A percentile compares a stretch with the other conserved stretches of the same genome.
Evolutionary conservation across 1,139 yeast species (phyloP).

Genomic region (Sugiyamaella novakii): DNA sequence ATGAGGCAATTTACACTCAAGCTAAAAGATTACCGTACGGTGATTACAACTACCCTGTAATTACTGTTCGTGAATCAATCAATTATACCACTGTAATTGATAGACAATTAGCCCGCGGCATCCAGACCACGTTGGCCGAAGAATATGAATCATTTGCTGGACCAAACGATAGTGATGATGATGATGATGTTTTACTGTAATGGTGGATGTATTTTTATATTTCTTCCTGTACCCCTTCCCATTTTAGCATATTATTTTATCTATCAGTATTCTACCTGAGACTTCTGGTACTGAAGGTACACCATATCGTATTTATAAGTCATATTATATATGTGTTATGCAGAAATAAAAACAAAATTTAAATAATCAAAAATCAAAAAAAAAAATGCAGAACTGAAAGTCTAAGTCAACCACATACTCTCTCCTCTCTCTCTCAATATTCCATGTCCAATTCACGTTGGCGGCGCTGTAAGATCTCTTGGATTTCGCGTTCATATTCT

Average conservation of each 20-base stretch:
- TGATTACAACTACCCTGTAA: constrained; percentile 60
- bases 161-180: constrained; percentile 22
- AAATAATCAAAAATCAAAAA: constrained; percentile 10
- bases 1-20: constrained; percentile 47
- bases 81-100: constrained; percentile 30
- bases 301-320: too few relatives aligned
- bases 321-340: constrained; percentile 1
- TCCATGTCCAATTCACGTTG: constrained; percentile 35
- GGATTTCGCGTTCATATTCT: constrained; percentile 44
- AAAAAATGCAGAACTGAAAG: constrained; percentile 1
- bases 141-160: constrained; percentile 27
- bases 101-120: constrained; percentile 29
- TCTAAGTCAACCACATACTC: not conserved
- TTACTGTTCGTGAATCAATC: constrained; percentile 50
- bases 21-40: constrained; percentile 54
- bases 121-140: constrained; percentile 26
- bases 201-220: not conserved
- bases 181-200: not conserved
- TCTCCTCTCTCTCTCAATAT: constrained; percentile 3
- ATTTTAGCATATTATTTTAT: too few relatives aligned
- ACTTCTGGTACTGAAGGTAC: too few relatives aligned
- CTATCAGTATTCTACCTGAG: too few relatives aligned
- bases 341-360: constrained; percentile 5
- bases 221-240: too few relatives aligned
- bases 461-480: constrained; percentile 43